Percentiles rank a stretch among this genome's conserved stretches.
These are phyloP conservation scores for Rubroshorea leprosula DNA, from an alignment of 345 rosid species.

Conservation along the genomic window DNA sequence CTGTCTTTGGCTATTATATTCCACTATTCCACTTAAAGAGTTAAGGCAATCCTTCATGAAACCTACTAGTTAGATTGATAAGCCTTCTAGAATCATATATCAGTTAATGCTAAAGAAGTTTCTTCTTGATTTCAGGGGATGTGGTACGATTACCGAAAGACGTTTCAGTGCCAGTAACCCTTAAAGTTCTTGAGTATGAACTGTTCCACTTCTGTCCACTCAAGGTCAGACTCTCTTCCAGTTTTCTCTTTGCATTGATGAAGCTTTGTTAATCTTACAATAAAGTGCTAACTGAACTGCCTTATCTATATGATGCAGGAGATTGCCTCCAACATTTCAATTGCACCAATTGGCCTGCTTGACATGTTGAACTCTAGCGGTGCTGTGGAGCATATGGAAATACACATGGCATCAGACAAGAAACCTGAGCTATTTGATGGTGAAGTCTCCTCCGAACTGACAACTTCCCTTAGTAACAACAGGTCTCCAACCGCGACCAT, in stretches of 20 bases:
- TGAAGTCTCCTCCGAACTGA: conserved; percentile 37
- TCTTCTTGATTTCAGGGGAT: conserved; percentile 56
- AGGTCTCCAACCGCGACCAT: conserved; percentile 46
- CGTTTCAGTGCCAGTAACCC: conserved; percentile 73
- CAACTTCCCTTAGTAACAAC: conserved; percentile 35
- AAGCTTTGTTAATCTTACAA: not conserved
- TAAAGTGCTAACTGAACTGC: not conserved
- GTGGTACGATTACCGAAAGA: conserved; percentile 63
- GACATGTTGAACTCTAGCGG: conserved; percentile 88
- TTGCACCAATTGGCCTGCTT: conserved; percentile 83
- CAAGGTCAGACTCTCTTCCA: conserved; percentile 48
- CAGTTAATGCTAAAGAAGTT: too few relatives aligned
- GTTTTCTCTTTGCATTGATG: not conserved
- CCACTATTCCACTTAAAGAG: too few relatives aligned
- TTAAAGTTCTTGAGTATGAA: conserved; percentile 79
- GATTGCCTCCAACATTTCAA: conserved; percentile 46
- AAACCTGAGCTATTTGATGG: conserved; percentile 47
- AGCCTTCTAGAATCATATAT: too few relatives aligned
- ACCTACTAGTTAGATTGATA: too few relatives aligned
- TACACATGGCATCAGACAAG: conserved; percentile 29
- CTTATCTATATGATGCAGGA: conserved; percentile 42
- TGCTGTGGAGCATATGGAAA: conserved; percentile 55
- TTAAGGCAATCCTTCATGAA: too few relatives aligned
- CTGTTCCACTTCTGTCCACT: conserved; percentile 82
- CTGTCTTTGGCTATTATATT: too few relatives aligned